Conservation (phyloP, 2,329 filamentous ascomycete genomes). For the Ilyonectria robusta region DNA sequence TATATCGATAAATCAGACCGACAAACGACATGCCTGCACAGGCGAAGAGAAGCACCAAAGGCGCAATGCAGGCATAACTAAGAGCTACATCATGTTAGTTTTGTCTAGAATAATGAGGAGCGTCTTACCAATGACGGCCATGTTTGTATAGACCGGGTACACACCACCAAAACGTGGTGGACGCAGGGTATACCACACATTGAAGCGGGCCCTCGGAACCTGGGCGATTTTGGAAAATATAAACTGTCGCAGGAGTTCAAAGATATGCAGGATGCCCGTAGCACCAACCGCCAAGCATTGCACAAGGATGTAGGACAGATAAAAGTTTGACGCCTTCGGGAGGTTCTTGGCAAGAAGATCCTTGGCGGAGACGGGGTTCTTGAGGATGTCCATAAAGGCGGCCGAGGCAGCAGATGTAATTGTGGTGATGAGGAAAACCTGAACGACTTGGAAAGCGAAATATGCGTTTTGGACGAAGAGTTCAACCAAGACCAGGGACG, state of each 20-base stretch:
- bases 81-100: constrained; percentile 69
- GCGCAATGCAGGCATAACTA: constrained; percentile 88
- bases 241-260: constrained; percentile 70
- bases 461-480: constrained; percentile 92
- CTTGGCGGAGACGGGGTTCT: constrained; percentile 74
- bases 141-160: constrained; percentile 84
- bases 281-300: constrained; percentile 88
- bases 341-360: constrained; percentile 79
- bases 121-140: constrained; percentile 81
- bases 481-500: constrained; percentile 85
- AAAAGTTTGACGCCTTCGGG: constrained; percentile 92
- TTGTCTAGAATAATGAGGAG: not conserved
- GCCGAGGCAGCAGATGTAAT: constrained; percentile 84
- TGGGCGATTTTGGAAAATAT: constrained; percentile 82
- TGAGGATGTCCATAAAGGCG: constrained; percentile 73
- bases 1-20: constrained; percentile 92
- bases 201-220: constrained; percentile 85
- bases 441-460: constrained; percentile 91
- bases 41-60: constrained; percentile 86
- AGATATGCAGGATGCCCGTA: constrained; percentile 78
- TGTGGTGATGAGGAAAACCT: constrained; percentile 92
- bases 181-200: constrained; percentile 80
- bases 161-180: constrained; percentile 88
- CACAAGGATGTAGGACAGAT: constrained; percentile 92
- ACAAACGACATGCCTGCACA: constrained; percentile 84